phyloP scores from a whole-genome alignment of 345 rosid species.

The Eucalyptus polybractea region DNA sequence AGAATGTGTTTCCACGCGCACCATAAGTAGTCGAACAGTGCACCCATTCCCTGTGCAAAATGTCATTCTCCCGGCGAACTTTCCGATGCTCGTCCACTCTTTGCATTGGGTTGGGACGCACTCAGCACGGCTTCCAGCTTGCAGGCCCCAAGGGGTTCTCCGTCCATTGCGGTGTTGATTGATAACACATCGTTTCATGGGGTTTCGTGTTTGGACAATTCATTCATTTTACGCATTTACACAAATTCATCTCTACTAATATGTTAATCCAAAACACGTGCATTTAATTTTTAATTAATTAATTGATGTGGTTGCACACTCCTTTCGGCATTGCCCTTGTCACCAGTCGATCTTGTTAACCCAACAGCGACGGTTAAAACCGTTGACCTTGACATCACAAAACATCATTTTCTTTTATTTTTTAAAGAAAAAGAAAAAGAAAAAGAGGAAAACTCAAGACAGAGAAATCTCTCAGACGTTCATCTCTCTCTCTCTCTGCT shows the following conservation, averaged over 20 bases:
- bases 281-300: background rate
- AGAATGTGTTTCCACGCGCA: background rate
- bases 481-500: background rate
- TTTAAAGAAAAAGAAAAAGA: background rate
- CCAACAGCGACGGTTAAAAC: background rate
- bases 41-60: too few relatives aligned
- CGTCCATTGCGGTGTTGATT: background rate
- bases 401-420: background rate
- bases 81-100: background rate
- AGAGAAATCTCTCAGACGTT: background rate
- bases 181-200: background rate
- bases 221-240: background rate
- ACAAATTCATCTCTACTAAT: background rate
- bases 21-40: background rate
- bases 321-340: background rate
- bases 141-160: background rate
- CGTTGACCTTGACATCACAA: background rate
- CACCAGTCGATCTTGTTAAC: background rate
- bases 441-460: background rate
- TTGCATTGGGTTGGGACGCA: background rate
- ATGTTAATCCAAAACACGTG: background rate
- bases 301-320: background rate
- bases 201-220: background rate
- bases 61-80: fast-evolving
- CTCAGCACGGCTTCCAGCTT: background rate